Conservation (phyloP, 1,139 yeast genomes). For the Schwanniomyces etchellsii region DNA sequence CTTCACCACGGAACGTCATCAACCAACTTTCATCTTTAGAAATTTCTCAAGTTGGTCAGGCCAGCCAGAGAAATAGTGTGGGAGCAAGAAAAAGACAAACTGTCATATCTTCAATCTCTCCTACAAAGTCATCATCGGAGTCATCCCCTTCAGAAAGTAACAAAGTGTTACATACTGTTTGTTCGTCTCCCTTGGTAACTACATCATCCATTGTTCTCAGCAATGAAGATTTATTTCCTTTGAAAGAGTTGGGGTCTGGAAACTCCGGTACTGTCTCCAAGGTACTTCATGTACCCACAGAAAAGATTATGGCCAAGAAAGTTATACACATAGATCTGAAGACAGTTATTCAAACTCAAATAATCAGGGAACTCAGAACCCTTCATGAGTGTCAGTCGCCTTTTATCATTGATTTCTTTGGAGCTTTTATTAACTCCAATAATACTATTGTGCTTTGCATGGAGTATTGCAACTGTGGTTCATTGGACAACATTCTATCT, state of each 20-base stretch:
- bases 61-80: constrained; percentile 1
- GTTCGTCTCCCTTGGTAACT: constrained; percentile 25
- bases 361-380: constrained; percentile 80
- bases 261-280: constrained; percentile 91
- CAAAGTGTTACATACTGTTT: constrained; percentile 2
- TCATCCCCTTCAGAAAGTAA: constrained; percentile 14
- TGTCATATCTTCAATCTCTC: constrained; percentile 40
- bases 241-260: constrained; percentile 84
- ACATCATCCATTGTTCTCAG: constrained; percentile 40
- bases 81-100: constrained; percentile 32
- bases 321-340: constrained; percentile 83
- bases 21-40: constrained; percentile 29
- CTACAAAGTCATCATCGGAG: constrained; percentile 28
- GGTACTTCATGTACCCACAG: constrained; percentile 83
- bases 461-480: constrained; percentile 96
- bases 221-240: constrained; percentile 64
- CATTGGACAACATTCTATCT: constrained; percentile 74
- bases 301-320: constrained; percentile 86
- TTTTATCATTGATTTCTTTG: constrained; percentile 82
- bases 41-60: constrained; percentile 6
- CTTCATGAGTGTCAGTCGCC: constrained; percentile 86
- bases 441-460: constrained; percentile 76
- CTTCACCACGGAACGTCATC: constrained; percentile 20
- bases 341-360: constrained; percentile 75
- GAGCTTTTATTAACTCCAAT: constrained; percentile 69